Conservation (phyloP, 2,329 filamentous ascomycete genomes). For the Capronia americana region DNA sequence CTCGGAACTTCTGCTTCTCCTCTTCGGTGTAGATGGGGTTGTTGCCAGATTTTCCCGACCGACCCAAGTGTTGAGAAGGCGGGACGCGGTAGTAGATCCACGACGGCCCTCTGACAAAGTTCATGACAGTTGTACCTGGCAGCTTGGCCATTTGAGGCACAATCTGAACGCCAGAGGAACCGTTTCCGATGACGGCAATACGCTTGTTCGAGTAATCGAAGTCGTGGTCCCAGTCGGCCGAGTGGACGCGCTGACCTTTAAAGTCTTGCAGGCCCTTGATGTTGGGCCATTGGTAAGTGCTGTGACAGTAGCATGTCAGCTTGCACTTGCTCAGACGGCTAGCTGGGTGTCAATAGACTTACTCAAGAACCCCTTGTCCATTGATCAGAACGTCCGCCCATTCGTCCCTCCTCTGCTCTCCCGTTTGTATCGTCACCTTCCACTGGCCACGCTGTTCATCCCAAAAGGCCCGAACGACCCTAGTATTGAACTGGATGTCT, state of each 20-base stretch:
- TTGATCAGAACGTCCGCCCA: constrained; percentile 48
- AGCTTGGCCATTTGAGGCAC: constrained; percentile 40
- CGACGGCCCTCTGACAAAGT: constrained; percentile 44
- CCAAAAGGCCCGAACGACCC: constrained; percentile 49
- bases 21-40: constrained; percentile 40
- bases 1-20: constrained; percentile 41
- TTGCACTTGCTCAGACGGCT: too few species aligned
- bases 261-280: constrained; percentile 42
- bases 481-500: constrained; percentile 47
- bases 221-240: constrained; percentile 42
- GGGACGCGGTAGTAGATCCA: constrained; percentile 41
- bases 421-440: constrained; percentile 44
- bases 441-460: constrained; percentile 47
- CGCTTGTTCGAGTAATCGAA: constrained; percentile 39
- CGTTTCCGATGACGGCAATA: constrained; percentile 41
- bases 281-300: constrained; percentile 27
- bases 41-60: background rate
- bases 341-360: constrained; percentile 15
- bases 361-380: constrained; percentile 41
- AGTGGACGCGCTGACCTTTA: constrained; percentile 41
- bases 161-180: constrained; percentile 40
- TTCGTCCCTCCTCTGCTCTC: constrained; percentile 40
- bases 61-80: constrained; percentile 39
- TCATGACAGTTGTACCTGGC: constrained; percentile 39
- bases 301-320: background rate